Percentiles rank a stretch among this genome's conserved stretches.
Conservation (phyloP, 306 rosid genomes). For the Medicago arabica region DNA sequence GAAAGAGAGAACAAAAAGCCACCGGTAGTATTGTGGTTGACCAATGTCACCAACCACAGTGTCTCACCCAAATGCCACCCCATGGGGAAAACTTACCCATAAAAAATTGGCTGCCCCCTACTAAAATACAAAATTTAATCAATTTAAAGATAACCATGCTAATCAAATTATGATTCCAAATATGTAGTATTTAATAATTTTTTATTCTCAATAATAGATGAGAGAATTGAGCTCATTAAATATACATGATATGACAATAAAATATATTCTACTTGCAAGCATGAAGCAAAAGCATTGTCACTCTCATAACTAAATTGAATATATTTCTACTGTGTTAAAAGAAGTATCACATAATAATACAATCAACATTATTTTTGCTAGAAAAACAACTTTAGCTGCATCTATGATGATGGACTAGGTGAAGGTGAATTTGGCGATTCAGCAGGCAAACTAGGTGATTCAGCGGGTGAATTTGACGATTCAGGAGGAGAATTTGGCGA, state of each 20-base stretch:
- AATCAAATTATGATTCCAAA: too few relatives aligned
- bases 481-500: background rate
- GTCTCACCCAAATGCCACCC: too few relatives aligned
- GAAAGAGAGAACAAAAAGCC: too few relatives aligned
- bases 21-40: too few relatives aligned
- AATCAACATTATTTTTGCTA: background rate
- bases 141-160: too few relatives aligned
- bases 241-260: background rate
- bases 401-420: background rate
- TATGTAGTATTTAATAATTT: too few relatives aligned
- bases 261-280: background rate
- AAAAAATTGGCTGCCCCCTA: too few relatives aligned
- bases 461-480: background rate
- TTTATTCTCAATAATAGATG: too few relatives aligned
- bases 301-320: background rate
- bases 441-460: background rate
- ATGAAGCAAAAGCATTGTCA: background rate
- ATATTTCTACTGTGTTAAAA: background rate
- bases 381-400: background rate
- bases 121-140: too few relatives aligned
- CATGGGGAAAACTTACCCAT: too few relatives aligned
- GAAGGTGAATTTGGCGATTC: background rate
- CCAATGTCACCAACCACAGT: too few relatives aligned
- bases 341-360: background rate
- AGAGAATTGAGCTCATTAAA: too few relatives aligned